Percentiles rank a stretch among this genome's conserved stretches.
Evolutionary conservation across 2,329 filamentous ascomycete genomes (phyloP).

Genomic region (Apiospora kogelbergensis): DNA sequence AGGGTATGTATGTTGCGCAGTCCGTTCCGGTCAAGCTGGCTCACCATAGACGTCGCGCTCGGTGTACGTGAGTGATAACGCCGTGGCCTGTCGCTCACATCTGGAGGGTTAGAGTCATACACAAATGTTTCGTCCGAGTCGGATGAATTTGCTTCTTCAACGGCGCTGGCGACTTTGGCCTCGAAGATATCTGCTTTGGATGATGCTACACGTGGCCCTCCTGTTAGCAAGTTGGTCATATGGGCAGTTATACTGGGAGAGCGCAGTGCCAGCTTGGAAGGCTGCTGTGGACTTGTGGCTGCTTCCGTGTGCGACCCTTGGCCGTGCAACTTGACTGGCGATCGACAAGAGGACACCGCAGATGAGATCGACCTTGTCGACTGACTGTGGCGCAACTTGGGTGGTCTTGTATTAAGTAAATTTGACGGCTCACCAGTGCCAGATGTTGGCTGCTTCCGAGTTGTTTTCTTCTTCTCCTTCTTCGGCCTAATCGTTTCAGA

Average conservation of each 20-base stretch:
- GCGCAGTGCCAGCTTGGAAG: constrained; percentile 19
- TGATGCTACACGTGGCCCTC: constrained; percentile 59
- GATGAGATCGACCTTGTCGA: constrained; percentile 37
- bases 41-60: constrained; percentile 82
- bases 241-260: constrained; percentile 35
- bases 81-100: constrained; percentile 60
- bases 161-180: constrained; percentile 91
- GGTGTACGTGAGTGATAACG: constrained; percentile 93
- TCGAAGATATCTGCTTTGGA: constrained; percentile 99
- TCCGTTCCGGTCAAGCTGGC: constrained; percentile 62
- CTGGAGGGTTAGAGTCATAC: constrained; percentile 94
- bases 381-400: constrained; percentile 40
- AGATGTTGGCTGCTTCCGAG: constrained; percentile 72
- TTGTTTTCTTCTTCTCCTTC: constrained; percentile 83
- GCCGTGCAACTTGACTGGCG: constrained; percentile 35
- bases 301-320: constrained; percentile 35
- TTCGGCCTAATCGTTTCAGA: constrained; percentile 94
- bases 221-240: constrained; percentile 47
- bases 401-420: constrained; percentile 25
- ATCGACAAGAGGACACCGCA: constrained; percentile 28
- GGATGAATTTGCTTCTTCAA: constrained; percentile 93
- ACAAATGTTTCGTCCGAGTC: constrained; percentile 99
- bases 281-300: constrained; percentile 21
- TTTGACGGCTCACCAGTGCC: constrained; percentile 64
- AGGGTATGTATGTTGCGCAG: constrained; percentile 67